These are phyloP conservation scores for Tetrastigma voinierianum DNA, from an alignment of 164 flowering plant genomes.

Conservation along the genomic window DNA sequence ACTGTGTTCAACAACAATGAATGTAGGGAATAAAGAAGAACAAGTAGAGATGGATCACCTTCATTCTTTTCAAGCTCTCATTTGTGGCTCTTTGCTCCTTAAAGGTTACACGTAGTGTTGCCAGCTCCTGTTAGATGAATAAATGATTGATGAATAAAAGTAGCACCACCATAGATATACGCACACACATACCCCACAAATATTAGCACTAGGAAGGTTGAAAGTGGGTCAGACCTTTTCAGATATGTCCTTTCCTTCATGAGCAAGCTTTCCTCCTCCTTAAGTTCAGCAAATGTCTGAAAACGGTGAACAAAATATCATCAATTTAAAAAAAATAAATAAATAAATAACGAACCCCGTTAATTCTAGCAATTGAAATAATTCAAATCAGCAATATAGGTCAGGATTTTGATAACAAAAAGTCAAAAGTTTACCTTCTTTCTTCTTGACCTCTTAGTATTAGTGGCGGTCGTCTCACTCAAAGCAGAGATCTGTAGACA, in stretches of 20 bases:
- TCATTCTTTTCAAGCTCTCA: constrained; percentile 50
- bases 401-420: background rate
- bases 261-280: constrained; percentile 47
- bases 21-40: background rate
- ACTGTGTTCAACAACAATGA: background rate
- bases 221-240: constrained; percentile 36
- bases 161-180: background rate
- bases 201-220: no score
- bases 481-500: constrained; percentile 25
- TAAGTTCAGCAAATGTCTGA: constrained; percentile 56
- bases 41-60: constrained; percentile 38
- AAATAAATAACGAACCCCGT: no score
- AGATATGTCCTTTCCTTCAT: constrained; percentile 42
- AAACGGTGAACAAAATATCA: background rate
- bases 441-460: constrained; percentile 25
- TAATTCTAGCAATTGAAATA: no score
- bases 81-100: constrained; percentile 37
- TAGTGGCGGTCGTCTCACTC: constrained; percentile 15
- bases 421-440: constrained; percentile 31
- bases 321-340: background rate
- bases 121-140: constrained; percentile 34
- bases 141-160: background rate
- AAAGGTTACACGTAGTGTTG: constrained; percentile 22
- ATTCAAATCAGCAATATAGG: background rate
- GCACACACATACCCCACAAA: background rate